phyloP scores from a whole-genome alignment of 495 filamentous ascomycete genomes.

The Tuber umbilicatum region DNA sequence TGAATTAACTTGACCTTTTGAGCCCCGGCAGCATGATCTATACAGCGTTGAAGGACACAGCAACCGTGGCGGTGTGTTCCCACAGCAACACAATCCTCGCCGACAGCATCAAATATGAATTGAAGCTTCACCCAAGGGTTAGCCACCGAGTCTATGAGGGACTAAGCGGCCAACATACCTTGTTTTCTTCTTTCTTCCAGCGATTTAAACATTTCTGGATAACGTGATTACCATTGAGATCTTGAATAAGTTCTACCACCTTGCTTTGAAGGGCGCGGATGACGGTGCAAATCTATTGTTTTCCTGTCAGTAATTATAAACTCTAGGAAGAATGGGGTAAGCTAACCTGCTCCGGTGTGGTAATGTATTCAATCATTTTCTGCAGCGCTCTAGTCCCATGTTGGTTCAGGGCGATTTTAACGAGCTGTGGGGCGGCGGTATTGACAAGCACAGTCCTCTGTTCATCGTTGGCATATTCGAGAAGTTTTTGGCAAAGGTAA shows the following conservation, averaged over 20 bases:
- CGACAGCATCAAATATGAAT: slow-evolving; percentile 95
- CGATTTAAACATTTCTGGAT: slow-evolving; percentile 99
- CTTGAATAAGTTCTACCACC: slow-evolving; percentile 89
- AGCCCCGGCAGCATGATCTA: slow-evolving; percentile 84
- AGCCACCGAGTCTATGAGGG: background rate
- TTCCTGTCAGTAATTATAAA: slow-evolving; percentile 11
- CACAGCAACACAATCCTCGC: slow-evolving; percentile 73
- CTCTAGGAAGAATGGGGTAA: background rate
- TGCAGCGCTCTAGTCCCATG: slow-evolving; percentile 93
- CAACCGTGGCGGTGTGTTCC: slow-evolving; percentile 97
- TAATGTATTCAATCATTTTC: slow-evolving; percentile 98
- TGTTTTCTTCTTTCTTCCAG: slow-evolving; percentile 61
- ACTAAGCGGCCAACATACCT: background rate
- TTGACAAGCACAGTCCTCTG: slow-evolving; percentile 88
- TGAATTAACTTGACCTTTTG: slow-evolving; percentile 82
- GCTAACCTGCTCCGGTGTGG: slow-evolving; percentile 58
- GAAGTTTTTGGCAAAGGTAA: slow-evolving; percentile 93
- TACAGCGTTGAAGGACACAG: slow-evolving; percentile 95
- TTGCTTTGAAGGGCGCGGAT: slow-evolving; percentile 67
- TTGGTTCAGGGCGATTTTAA: slow-evolving; percentile 88
- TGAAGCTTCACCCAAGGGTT: slow-evolving; percentile 20
- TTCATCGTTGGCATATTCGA: slow-evolving; percentile 86
- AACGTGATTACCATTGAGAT: slow-evolving; percentile 96
- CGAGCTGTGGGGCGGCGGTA: slow-evolving; percentile 76
- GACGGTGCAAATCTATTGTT: slow-evolving; percentile 64